Percentiles rank a stretch among this genome's conserved stretches.
These are phyloP conservation scores for Aspergillus awamori DNA, from an alignment of 2,329 filamentous ascomycete species.

Conservation along the genomic window DNA sequence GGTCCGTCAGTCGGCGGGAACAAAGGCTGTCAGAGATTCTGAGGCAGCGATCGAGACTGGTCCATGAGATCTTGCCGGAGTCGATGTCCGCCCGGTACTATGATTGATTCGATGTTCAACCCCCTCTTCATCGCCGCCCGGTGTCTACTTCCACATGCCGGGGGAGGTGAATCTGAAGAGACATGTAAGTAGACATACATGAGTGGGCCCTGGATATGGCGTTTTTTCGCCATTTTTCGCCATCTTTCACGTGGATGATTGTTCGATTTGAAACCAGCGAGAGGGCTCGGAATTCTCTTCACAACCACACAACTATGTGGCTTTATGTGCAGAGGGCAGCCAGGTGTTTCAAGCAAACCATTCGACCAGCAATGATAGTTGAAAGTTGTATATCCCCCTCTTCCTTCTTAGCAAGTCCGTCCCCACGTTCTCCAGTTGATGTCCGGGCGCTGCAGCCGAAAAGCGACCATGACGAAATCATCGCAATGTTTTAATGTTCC, in stretches of 20 bases:
- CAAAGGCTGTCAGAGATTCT: background rate
- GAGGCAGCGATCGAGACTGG: conserved; percentile 1
- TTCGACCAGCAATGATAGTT: too few relatives aligned
- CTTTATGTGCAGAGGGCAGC: too few relatives aligned
- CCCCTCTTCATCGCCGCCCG: background rate
- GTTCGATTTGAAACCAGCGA: background rate
- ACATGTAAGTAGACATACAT: background rate
- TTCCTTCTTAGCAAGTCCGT: background rate
- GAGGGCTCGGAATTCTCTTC: too few relatives aligned
- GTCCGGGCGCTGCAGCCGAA: conserved; percentile 12
- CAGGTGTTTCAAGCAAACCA: too few relatives aligned
- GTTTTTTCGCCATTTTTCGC: background rate
- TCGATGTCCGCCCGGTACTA: background rate
- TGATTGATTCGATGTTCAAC: background rate
- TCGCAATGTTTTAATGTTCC: conserved; percentile 3
- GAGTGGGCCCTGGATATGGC: background rate
- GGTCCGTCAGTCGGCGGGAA: background rate
- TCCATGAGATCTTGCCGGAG: background rate
- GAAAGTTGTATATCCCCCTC: too few relatives aligned
- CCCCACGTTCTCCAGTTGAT: conserved; percentile 4
- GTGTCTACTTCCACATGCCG: background rate
- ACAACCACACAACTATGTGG: too few relatives aligned
- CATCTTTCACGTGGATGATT: background rate
- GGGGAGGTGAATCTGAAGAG: background rate
- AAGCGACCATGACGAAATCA: conserved; percentile 14